These are phyloP conservation scores for Fusarium siculi DNA, from an alignment of 2,329 filamentous ascomycete genomes.

Conservation along the genomic window DNA sequence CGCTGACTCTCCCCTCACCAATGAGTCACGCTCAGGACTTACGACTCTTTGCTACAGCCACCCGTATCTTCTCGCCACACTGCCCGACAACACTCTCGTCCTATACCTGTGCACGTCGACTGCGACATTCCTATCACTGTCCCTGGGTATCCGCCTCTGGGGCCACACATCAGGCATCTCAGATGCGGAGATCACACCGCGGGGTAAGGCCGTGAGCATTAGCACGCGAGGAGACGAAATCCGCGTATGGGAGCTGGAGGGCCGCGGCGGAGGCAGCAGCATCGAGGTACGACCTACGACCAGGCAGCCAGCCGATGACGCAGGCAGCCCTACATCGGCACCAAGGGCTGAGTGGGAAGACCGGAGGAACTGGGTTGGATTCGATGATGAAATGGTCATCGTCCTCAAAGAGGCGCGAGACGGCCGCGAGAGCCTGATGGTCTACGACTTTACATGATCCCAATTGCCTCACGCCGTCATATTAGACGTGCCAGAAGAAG, in stretches of 20 bases:
- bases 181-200: constrained; percentile 83
- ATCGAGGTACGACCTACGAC: constrained; percentile 60
- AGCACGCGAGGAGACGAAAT: constrained; percentile 82
- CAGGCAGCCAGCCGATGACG: constrained; percentile 43
- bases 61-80: constrained; percentile 85
- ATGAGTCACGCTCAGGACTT: constrained; percentile 47
- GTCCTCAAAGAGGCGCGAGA: constrained; percentile 77
- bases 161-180: constrained; percentile 92
- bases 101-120: constrained; percentile 84
- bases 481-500: constrained; percentile 2
- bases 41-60: constrained; percentile 77
- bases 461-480: not conserved
- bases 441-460: constrained; percentile 84
- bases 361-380: constrained; percentile 77
- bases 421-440: constrained; percentile 78
- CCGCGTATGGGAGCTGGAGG: constrained; percentile 90
- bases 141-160: constrained; percentile 81
- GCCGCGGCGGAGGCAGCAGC: constrained; percentile 66
- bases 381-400: constrained; percentile 93
- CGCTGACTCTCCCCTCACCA: constrained; percentile 4
- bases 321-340: constrained; percentile 19
- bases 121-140: constrained; percentile 72
- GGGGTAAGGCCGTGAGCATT: constrained; percentile 91
- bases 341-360: constrained; percentile 54
- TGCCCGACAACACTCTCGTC: constrained; percentile 88